Base-by-base conservation (phyloP, 2,329 filamentous ascomycete species). In the Pseudocercospora musae region DNA sequence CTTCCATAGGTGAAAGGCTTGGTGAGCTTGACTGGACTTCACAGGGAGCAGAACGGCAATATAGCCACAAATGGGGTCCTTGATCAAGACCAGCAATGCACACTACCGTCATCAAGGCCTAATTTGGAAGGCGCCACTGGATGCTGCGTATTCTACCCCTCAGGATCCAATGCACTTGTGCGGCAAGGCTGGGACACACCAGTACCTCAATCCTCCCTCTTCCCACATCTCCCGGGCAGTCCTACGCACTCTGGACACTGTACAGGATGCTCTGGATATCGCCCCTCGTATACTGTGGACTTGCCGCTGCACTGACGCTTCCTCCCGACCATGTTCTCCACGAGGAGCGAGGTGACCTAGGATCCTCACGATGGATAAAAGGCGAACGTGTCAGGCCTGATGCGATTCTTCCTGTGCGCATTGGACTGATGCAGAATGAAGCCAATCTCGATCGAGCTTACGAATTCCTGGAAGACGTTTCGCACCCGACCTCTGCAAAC, bases 331-430 rank as follows among this genome's bases (percentile, higher is more conserved):
- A 69, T 57, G 63, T 70, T 23, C 20, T 70, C 4, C 68, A 71
- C 44, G 69, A 70, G 48, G 62, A 63, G 18, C 53, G 60, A 55
- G 21, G 31, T 5, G 31, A 5, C 27, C 42, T 46, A 9, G 8
- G 37, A 44, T 4, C 18, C 15, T 15, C 44, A 10, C n/a, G 31
- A 49, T 79, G 77, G 77, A 61, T 71, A 11, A 74, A 73, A 59
- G 68, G 71, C 15, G 64, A 72, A 44, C 75, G 75, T 37, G 68
- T 80, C 25, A 69, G 76, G 21, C 58, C 68, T n/a, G 65, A 74
- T 60, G 68, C 75, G 0, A 70, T 77, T 31, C 67, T 72, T 25
- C 70, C 69, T 1, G 23, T 72, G 9, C 59, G 68, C 15, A 72
- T 71, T 52, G 70, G 59, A 3, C 54, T 72, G 27, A 66, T 56